A percentile compares a stretch with the other conserved stretches of the same genome.
Evolutionary conservation across 768 basidiomycete genomes (phyloP).

Genomic region (Kwoniella europaea): DNA sequence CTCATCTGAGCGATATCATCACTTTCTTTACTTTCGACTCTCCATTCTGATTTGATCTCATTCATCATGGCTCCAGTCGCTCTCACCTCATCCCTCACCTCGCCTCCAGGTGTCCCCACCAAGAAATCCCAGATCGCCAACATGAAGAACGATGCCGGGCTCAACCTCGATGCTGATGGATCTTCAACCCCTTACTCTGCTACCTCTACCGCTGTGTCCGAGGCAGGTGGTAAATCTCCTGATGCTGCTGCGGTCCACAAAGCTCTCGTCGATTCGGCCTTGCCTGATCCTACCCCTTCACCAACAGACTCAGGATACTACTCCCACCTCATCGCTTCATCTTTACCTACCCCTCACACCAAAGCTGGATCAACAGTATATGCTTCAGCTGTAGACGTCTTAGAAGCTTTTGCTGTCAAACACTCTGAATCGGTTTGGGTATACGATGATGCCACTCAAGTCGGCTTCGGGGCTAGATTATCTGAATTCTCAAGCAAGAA

Average conservation of each 20-base stretch:
- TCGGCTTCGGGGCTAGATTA: conserved; percentile 50
- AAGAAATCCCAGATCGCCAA: conserved; percentile 40
- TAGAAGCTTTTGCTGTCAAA: conserved; percentile 49
- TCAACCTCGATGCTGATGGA: conserved; percentile 45
- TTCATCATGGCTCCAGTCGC: conserved; percentile 39
- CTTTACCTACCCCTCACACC: conserved; percentile 32
- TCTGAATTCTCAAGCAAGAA: conserved; percentile 17
- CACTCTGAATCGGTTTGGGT: conserved; percentile 48
- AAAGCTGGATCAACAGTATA: conserved; percentile 47
- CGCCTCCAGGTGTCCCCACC: conserved; percentile 39
- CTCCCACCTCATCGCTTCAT: conserved; percentile 36
- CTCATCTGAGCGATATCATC: conserved; percentile 14
- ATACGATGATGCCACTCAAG: conserved; percentile 53
- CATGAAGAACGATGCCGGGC: conserved; percentile 32
- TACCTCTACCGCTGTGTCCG: conserved; percentile 51
- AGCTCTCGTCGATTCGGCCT: conserved; percentile 32
- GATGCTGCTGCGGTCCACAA: conserved; percentile 17
- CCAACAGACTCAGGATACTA: conserved; percentile 42
- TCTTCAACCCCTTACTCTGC: conserved; percentile 47
- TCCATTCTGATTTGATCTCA: neutral
- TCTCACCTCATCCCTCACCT: conserved; percentile 49
- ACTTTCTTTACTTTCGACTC: neutral
- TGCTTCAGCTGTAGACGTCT: conserved; percentile 45
- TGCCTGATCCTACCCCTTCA: conserved; percentile 21
- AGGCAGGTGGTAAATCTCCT: conserved; percentile 35